A percentile compares a stretch with the other conserved stretches of the same genome.
Conservation (phyloP, 1,284 basidiomycete genomes). For the Albatrellus sp. region DNA sequence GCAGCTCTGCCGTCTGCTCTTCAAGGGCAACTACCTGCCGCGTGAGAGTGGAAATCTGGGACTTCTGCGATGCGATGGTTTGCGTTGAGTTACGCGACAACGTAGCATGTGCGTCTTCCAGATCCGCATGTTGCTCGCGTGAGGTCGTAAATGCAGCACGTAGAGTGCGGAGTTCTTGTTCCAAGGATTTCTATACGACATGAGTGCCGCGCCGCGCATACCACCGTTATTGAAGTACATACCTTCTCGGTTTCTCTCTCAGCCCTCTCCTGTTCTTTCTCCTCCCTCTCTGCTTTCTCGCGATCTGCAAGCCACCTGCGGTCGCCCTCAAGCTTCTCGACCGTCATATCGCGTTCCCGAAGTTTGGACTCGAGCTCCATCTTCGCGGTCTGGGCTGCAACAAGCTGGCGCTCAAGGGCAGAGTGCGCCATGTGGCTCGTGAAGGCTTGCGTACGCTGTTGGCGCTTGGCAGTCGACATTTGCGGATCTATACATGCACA, state of each 20-base stretch:
- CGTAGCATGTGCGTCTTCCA: conserved; percentile 36
- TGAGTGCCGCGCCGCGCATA: not conserved
- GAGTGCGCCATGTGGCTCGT: conserved; percentile 44
- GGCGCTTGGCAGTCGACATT: conserved; percentile 45
- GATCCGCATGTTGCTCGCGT: conserved; percentile 41
- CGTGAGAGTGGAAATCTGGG: conserved; percentile 33
- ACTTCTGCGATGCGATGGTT: conserved; percentile 31
- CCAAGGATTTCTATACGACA: conserved; percentile 16
- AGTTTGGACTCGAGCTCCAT: conserved; percentile 52
- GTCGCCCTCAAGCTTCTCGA: conserved; percentile 55
- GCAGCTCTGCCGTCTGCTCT: conserved; percentile 28
- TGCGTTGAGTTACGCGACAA: conserved; percentile 34
- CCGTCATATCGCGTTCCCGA: conserved; percentile 39
- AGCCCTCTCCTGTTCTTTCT: conserved; percentile 40
- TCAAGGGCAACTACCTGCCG: conserved; percentile 32
- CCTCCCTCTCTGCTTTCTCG: conserved; percentile 44
- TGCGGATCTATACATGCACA: conserved; percentile 35
- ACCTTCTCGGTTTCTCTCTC: conserved; percentile 44
- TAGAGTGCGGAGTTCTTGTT: conserved; percentile 35
- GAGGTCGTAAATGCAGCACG: conserved; percentile 32
- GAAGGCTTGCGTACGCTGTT: conserved; percentile 47
- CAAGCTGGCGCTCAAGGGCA: conserved; percentile 48
- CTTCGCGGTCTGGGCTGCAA: conserved; percentile 42
- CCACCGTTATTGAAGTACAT: conserved; percentile 10
- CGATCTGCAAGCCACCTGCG: conserved; percentile 46